Evolutionary conservation across 257 asterid genomes (phyloP).

Genomic region (Solanum etuberosum): DNA sequence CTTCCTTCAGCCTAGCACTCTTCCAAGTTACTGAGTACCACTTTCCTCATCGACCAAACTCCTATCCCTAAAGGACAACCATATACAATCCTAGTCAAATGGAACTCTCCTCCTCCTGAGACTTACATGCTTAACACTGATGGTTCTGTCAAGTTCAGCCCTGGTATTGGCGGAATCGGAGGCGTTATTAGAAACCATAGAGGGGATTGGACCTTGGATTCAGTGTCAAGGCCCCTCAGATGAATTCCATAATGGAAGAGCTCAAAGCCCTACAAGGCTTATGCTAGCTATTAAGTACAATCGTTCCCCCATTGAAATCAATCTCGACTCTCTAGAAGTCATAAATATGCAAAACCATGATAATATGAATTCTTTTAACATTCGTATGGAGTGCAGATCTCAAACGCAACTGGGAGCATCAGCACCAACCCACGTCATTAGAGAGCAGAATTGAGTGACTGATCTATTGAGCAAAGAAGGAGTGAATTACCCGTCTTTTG

Average conservation of each 20-base stretch:
- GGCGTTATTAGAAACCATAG: neutral
- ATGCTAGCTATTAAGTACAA: neutral
- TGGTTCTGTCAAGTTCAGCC: too few relatives aligned
- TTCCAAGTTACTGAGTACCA: neutral
- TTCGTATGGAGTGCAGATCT: neutral
- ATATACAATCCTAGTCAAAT: too few relatives aligned
- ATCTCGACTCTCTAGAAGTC: too few relatives aligned
- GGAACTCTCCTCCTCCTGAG: neutral
- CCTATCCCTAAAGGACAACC: neutral
- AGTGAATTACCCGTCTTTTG: neutral
- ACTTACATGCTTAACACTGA: neutral
- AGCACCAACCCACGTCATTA: neutral
- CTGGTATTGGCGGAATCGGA: too few relatives aligned
- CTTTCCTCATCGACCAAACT: neutral
- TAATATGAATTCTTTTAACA: neutral
- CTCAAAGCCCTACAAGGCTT: neutral
- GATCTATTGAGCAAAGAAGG: neutral
- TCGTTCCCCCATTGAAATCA: fast-evolving
- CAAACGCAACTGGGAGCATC: neutral
- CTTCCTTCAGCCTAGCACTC: too few relatives aligned
- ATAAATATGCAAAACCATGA: neutral
- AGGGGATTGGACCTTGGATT: neutral
- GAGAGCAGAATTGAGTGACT: neutral
- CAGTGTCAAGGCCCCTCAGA: neutral
- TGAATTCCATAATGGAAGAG: neutral